Conservation (phyloP, 345 rosid genomes). For the Citrus reticulata region DNA sequence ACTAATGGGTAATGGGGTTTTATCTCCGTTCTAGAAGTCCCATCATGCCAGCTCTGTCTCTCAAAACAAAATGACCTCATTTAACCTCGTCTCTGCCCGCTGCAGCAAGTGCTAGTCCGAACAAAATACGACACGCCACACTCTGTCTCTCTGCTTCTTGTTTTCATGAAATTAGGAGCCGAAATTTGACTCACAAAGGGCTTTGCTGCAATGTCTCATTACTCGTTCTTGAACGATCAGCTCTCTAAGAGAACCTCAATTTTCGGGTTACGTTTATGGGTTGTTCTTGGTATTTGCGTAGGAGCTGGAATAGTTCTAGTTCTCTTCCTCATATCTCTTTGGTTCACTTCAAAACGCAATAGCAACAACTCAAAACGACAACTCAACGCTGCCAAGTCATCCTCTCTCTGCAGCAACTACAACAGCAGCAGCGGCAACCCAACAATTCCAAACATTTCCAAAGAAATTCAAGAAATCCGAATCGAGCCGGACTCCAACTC, state of each 20-base stretch:
- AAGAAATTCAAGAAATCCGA: slow-evolving; percentile 76
- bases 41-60: slow-evolving; percentile 14
- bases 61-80: neutral
- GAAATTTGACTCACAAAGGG: neutral
- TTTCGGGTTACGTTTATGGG: slow-evolving; percentile 74
- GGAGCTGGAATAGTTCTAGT: slow-evolving; percentile 76
- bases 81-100: neutral
- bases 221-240: slow-evolving; percentile 61
- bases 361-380: slow-evolving; percentile 20
- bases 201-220: slow-evolving; percentile 46
- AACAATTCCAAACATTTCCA: slow-evolving; percentile 66
- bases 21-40: slow-evolving; percentile 11
- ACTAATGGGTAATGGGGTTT: neutral
- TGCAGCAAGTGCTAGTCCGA: neutral
- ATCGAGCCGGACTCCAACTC: slow-evolving; percentile 37
- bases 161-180: neutral
- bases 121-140: neutral
- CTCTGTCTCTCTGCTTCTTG: neutral
- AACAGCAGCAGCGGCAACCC: slow-evolving; percentile 20
- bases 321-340: slow-evolving; percentile 79
- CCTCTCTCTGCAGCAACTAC: slow-evolving; percentile 12
- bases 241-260: slow-evolving; percentile 64
- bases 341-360: slow-evolving; percentile 73
- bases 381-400: slow-evolving; percentile 14
- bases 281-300: slow-evolving; percentile 77